These are phyloP conservation scores for Diaporthe velutina DNA, from an alignment of 2,329 filamentous ascomycete genomes.

Conservation along the genomic window DNA sequence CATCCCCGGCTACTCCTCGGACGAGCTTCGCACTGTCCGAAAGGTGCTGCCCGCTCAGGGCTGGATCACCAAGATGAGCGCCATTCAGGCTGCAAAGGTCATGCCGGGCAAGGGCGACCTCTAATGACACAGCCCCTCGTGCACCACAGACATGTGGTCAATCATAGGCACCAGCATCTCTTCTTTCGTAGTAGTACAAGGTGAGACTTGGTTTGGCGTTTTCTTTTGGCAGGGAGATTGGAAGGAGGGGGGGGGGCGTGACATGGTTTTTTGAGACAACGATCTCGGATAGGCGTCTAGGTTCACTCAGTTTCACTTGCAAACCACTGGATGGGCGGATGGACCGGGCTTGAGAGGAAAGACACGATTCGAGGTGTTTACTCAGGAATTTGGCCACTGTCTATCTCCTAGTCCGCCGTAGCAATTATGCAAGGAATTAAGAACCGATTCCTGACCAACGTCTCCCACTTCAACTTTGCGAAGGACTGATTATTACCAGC, in stretches of 20 bases:
- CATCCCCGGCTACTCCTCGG: constrained; percentile 93
- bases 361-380: not conserved
- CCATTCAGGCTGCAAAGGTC: constrained; percentile 93
- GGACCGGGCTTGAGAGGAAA: not conserved
- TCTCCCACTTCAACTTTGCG: not conserved
- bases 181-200: not conserved
- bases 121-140: not conserved
- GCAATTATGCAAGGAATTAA: not conserved
- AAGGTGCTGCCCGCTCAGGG: constrained; percentile 89
- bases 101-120: constrained; percentile 70
- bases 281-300: constrained; percentile 15
- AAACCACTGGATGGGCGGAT: not conserved
- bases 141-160: not conserved
- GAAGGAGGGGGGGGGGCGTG: not conserved
- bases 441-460: not conserved
- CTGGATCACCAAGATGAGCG: constrained; percentile 98
- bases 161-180: no score
- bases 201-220: not conserved
- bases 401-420: not conserved
- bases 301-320: not conserved
- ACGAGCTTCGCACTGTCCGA: constrained; percentile 93
- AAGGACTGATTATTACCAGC: not conserved
- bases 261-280: not conserved
- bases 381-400: not conserved
- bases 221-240: not conserved